These are phyloP conservation scores for Cephalotrichum gorgonifer DNA, from an alignment of 2,329 filamentous ascomycete genomes.

Conservation along the genomic window DNA sequence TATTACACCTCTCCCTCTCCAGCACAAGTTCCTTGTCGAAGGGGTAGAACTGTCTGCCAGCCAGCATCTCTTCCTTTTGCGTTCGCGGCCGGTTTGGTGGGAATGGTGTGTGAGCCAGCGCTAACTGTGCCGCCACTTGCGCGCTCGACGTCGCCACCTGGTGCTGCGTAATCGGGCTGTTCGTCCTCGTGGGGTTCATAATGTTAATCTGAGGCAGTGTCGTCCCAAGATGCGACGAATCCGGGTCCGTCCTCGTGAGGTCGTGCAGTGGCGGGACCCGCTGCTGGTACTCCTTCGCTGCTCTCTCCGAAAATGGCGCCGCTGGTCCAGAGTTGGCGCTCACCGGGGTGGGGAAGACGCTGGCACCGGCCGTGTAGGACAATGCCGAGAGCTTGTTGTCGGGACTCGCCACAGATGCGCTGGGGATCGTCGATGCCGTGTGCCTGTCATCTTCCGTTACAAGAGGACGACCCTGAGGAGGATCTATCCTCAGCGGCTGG, in stretches of 20 bases:
- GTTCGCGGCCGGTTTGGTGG: conserved; percentile 32
- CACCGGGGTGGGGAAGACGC: conserved; percentile 51
- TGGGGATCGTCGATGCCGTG: conserved; percentile 49
- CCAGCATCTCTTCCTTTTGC: conserved; percentile 87
- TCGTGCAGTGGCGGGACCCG: conserved; percentile 53
- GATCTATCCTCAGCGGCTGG: conserved; percentile 51
- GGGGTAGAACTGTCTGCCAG: conserved; percentile 67
- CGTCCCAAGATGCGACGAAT: conserved; percentile 35
- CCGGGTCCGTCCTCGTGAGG: conserved; percentile 42
- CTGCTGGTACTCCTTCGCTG: conserved; percentile 49
- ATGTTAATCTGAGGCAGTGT: conserved; percentile 48
- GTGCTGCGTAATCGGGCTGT: conserved; percentile 27
- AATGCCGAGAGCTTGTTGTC: conserved; percentile 53
- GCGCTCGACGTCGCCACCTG: conserved; percentile 28
- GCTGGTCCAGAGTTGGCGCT: conserved; percentile 40
- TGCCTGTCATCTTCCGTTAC: conserved; percentile 47
- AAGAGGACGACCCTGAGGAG: conserved; percentile 48
- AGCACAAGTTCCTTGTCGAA: conserved; percentile 68
- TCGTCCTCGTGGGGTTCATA: conserved; percentile 38
- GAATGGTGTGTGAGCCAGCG: conserved; percentile 45
- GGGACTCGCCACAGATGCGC: conserved; percentile 46
- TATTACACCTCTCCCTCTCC: conserved; percentile 76
- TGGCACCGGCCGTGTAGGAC: conserved; percentile 38
- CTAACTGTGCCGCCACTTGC: conserved; percentile 48
- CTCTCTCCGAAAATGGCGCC: conserved; percentile 33